A percentile compares a stretch with the other conserved stretches of the same genome.
phyloP scores from a whole-genome alignment of 805 yeast genomes.

The Pichia rugopelliculosa region DNA sequence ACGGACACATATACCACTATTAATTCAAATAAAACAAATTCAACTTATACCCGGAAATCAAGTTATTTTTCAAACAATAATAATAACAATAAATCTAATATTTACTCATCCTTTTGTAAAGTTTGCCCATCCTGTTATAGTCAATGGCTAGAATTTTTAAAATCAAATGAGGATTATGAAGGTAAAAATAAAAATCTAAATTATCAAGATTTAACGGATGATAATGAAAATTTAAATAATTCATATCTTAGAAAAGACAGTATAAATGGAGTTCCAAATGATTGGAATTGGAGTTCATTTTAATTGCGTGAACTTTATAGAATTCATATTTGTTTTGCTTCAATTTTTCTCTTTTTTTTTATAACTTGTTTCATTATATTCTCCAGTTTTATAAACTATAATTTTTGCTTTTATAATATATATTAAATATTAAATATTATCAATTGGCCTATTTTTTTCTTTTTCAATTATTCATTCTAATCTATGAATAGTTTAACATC shows the following conservation, averaged over 20 bases:
- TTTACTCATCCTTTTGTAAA: conserved; percentile 14
- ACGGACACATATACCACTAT: conserved; percentile 1
- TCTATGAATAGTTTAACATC: no score
- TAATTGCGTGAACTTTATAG: conserved; percentile 16
- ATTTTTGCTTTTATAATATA: no score
- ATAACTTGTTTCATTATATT: no score
- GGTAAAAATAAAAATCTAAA: conserved; percentile 9
- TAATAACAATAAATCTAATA: neutral
- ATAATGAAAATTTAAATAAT: conserved; percentile 16
- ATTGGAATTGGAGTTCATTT: conserved; percentile 51
- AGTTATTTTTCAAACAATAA: neutral
- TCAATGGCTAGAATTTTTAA: conserved; percentile 22
- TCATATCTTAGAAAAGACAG: conserved; percentile 8
- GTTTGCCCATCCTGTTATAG: conserved; percentile 24
- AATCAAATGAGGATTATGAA: conserved; percentile 22
- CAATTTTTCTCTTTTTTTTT: neutral
- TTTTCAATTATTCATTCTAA: no score
- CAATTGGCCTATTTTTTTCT: no score
- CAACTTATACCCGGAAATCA: neutral
- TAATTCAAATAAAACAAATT: neutral
- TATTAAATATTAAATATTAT: no score
- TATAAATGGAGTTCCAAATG: conserved; percentile 28
- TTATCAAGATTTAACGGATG: conserved; percentile 1
- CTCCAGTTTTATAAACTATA: no score
- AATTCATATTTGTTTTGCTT: neutral